A percentile compares a stretch with the other conserved stretches of the same genome.
phyloP scores from a whole-genome alignment of 306 rosid species.

The Delonix regia region DNA sequence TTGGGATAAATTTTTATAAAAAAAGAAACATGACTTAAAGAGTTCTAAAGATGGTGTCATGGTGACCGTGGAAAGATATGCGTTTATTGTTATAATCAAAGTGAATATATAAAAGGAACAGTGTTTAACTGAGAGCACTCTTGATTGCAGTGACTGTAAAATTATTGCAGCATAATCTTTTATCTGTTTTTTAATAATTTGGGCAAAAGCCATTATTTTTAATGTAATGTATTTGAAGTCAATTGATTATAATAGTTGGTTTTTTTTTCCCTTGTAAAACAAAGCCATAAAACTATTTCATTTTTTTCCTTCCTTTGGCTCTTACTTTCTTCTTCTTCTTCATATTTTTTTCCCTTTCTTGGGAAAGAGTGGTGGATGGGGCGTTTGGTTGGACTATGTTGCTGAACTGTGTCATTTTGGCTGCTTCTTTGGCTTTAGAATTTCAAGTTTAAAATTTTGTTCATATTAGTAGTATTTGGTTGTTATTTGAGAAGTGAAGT shows the following conservation, averaged over 20 bases:
- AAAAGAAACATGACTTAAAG: conserved; percentile 1
- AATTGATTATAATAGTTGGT: conserved; percentile 9
- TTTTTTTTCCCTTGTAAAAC: neutral
- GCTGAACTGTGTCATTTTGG: neutral
- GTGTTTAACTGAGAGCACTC: conserved; percentile 2
- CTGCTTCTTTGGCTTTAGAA: conserved; percentile 12
- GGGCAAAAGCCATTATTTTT: neutral
- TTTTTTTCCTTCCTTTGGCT: neutral
- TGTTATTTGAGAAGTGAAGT: conserved; percentile 17
- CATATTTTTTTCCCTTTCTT: too few relatives aligned
- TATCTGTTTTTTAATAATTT: neutral
- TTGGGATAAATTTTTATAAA: neutral
- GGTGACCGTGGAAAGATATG: conserved; percentile 10
- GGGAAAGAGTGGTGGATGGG: neutral
- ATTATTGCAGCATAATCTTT: neutral
- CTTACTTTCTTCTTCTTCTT: neutral
- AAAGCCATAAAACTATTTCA: neutral
- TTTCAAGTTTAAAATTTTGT: conserved; percentile 18
- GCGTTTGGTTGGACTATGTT: conserved; percentile 11
- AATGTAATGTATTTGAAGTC: neutral
- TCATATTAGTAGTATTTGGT: neutral
- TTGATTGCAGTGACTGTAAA: neutral
- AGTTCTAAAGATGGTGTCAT: conserved; percentile 11
- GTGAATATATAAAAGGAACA: neutral
- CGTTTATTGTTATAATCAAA: neutral